Conservation (phyloP, 148 eudicot genomes). For the Euryodendron excelsum region DNA sequence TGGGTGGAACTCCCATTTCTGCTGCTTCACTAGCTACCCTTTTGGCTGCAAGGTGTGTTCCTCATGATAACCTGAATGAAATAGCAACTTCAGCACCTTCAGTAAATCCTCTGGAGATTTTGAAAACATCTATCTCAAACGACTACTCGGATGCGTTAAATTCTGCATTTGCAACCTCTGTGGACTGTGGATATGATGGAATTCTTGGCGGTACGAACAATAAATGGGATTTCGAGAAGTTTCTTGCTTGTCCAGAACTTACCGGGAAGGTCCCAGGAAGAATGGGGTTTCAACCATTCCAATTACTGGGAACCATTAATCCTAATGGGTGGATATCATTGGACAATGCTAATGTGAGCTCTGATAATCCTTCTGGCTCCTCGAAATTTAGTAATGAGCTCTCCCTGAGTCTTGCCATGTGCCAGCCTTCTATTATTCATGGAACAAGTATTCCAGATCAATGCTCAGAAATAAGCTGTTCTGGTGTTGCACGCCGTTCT, state of each 20-base stretch:
- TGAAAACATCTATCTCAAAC: conserved; percentile 25
- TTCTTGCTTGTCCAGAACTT: conserved; percentile 33
- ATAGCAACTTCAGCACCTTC: conserved; percentile 21
- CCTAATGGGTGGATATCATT: conserved; percentile 40
- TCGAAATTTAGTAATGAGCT: conserved; percentile 47
- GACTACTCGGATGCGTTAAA: conserved; percentile 26
- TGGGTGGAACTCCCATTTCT: conserved; percentile 31
- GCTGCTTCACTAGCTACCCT: conserved; percentile 31
- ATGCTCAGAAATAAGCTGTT: conserved; percentile 44
- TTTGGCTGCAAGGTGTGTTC: conserved; percentile 27
- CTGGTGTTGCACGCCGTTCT: conserved; percentile 27
- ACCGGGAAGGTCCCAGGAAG: conserved; percentile 25
- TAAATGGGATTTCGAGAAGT: conserved; percentile 41
- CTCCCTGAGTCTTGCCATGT: conserved; percentile 57
- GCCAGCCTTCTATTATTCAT: conserved; percentile 36
- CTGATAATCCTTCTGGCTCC: conserved; percentile 37
- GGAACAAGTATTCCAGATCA: conserved; percentile 33
- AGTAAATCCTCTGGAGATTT: conserved; percentile 26
- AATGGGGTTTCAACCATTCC: conserved; percentile 32
- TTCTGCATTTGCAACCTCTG: conserved; percentile 33
- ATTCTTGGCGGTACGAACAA: conserved; percentile 28
- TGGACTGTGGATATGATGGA: conserved; percentile 36
- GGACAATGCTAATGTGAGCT: conserved; percentile 22
- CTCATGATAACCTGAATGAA: conserved; percentile 20
- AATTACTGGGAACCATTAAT: conserved; percentile 22